Evolutionary conservation across 352 stramenopile genomes (phyloP), one percentile per base, ranked within the genome.

Genomic region (Pythium oligandrum): DNA sequence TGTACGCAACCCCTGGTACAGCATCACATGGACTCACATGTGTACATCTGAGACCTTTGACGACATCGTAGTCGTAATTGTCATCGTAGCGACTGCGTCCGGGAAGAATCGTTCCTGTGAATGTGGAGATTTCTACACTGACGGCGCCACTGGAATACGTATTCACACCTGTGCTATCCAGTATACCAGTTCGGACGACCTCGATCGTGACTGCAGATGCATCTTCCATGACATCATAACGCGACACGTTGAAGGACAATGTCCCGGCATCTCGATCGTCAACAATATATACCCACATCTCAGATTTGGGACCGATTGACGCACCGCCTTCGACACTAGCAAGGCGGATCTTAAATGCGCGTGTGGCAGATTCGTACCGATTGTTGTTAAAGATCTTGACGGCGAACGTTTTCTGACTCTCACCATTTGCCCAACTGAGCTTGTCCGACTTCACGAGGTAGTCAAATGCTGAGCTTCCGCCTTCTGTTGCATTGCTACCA

Each of bases 311-410:
- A 11, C 74, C 75, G 44, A 88, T 88, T 11, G 57, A 65, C 2
- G 79, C 79, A 4, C 79, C 79, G 32, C 79, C 79, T 42, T 65
- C 65, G 6, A 86, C 79, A 1, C 53, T 70, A 9, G 57, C 48
- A 55, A 90, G 70, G 7, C 44, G 60, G 33, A 90, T 66, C 57
- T 83, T 79, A 44, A 90, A 68, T 2, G 76, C 59, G 46, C 75
- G 55, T 4, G 75, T 63, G 3, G 53, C 33, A 9, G 71, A 43
- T 32, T 90, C 57, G 61, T 90, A 88, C 35, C 62, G 66, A 1
- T 74, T 68, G 58, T 88, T 90, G 59, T 90, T 90, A 51, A 88
- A 88, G 4, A 90, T 44, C 40, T 75, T 83, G 33, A 90, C 70
- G 0, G 71, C 51, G 31, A 90, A 87, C 0, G 57, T 73, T 53